Conservation (phyloP, 441 rosid genomes). For the Gossypium davidsonii region DNA sequence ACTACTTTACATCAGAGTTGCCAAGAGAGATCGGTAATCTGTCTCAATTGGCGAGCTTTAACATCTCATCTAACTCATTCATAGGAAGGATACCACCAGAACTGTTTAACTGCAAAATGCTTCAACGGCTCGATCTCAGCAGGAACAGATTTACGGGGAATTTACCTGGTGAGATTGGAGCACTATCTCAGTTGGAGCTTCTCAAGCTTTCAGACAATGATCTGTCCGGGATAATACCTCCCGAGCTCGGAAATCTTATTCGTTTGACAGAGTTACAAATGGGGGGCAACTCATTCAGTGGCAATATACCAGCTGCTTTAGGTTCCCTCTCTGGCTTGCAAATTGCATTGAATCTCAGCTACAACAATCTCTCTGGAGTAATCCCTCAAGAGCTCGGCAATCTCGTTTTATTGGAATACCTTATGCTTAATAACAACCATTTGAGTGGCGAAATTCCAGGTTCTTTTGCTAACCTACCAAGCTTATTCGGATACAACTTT, state of each 20-base stretch:
- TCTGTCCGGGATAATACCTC: conserved; percentile 57
- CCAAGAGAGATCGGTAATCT: conserved; percentile 70
- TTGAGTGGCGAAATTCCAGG: conserved; percentile 70
- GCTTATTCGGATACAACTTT: conserved; percentile 76
- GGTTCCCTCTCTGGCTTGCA: conserved; percentile 70
- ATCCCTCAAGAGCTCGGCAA: conserved; percentile 75
- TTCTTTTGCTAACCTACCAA: conserved; percentile 52
- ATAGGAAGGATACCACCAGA: conserved; percentile 59
- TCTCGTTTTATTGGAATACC: conserved; percentile 49
- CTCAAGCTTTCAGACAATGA: conserved; percentile 70
- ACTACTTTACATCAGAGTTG: conserved; percentile 52
- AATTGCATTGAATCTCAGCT: conserved; percentile 84
- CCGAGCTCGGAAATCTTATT: conserved; percentile 47
- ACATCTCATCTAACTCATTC: conserved; percentile 69
- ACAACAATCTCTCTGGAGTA: conserved; percentile 61
- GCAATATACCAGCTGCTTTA: conserved; percentile 54
- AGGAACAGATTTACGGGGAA: conserved; percentile 50
- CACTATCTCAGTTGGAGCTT: conserved; percentile 69
- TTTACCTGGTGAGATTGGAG: conserved; percentile 55
- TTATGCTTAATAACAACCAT: conserved; percentile 75
- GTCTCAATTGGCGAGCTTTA: conserved; percentile 59
- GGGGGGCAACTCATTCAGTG: conserved; percentile 71
- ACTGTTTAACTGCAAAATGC: conserved; percentile 64
- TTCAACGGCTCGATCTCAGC: conserved; percentile 84
- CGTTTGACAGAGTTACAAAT: conserved; percentile 79